phyloP scores from a whole-genome alignment of 2,329 filamentous ascomycete genomes.

The Zelopaecilomyces penicillatus region DNA sequence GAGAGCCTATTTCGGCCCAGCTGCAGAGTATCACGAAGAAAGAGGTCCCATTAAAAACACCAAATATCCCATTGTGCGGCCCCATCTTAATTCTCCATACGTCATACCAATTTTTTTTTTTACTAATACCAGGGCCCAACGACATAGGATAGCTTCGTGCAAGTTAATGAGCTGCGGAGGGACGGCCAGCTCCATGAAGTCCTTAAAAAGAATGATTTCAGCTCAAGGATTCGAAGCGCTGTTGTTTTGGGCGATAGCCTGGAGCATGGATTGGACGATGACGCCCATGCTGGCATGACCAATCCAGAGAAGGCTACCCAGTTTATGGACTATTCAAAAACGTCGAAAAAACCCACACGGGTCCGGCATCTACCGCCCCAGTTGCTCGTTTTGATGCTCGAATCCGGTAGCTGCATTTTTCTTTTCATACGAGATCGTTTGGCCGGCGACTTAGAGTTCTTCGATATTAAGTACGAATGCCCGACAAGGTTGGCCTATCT shows the following conservation, averaged over 20 bases:
- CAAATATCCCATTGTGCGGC: no score
- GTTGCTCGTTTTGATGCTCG: constrained; percentile 67
- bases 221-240: constrained; percentile 69
- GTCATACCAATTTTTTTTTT: no score
- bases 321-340: constrained; percentile 3
- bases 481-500: constrained; percentile 50
- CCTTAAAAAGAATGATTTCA: constrained; percentile 72
- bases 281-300: constrained; percentile 16
- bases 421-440: constrained; percentile 51
- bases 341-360: no score
- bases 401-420: constrained; percentile 66
- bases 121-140: constrained; percentile 8
- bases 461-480: constrained; percentile 49
- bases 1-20: no score
- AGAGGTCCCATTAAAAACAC: no score
- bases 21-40: no score
- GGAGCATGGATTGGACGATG: constrained; percentile 27
- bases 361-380: constrained; percentile 62
- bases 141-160: constrained; percentile 63
- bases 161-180: constrained; percentile 65
- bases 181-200: constrained; percentile 67
- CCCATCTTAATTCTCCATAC: no score
- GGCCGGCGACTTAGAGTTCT: constrained; percentile 48
- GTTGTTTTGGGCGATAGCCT: constrained; percentile 58
- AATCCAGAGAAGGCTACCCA: constrained; percentile 27